These are phyloP conservation scores for Cyclostephanos tholiformis DNA, from an alignment of 108 stramenopile genomes.

Conservation along the genomic window DNA sequence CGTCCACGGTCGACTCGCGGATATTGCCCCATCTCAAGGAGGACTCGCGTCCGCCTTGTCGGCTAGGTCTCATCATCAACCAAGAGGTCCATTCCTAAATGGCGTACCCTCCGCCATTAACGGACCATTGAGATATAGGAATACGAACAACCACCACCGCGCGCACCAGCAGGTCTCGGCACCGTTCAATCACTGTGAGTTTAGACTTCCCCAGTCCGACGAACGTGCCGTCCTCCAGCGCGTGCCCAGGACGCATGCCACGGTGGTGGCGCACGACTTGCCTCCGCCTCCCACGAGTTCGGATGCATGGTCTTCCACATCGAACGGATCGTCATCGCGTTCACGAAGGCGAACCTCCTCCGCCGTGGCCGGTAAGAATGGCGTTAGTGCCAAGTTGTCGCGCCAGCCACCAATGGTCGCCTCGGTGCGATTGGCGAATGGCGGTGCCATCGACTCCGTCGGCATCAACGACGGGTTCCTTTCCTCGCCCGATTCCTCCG, in stretches of 20 bases:
- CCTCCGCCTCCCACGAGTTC: conserved; percentile 38
- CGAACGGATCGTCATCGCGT: conserved; percentile 31
- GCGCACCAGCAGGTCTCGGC: no score
- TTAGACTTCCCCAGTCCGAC: conserved; percentile 18
- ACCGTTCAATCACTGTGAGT: conserved; percentile 11
- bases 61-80: background rate
- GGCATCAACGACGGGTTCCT: background rate
- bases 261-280: conserved; percentile 38
- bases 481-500: conserved; percentile 3
- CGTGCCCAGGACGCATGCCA: conserved; percentile 28
- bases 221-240: conserved; percentile 27
- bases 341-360: conserved; percentile 19
- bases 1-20: conserved; percentile 6
- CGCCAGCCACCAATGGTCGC: conserved; percentile 3
- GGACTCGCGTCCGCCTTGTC: background rate
- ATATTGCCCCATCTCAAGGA: conserved; percentile 7
- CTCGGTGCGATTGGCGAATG: conserved; percentile 16
- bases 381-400: background rate
- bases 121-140: conserved; percentile 1
- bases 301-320: conserved; percentile 39
- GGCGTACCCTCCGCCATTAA: conserved; percentile 20
- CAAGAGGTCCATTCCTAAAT: background rate
- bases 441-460: conserved; percentile 8
- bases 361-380: background rate
- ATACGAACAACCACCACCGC: background rate